Evolutionary conservation across 2,329 filamentous ascomycete genomes (phyloP).

Genomic region (Proliferodiscus dingleyae): DNA sequence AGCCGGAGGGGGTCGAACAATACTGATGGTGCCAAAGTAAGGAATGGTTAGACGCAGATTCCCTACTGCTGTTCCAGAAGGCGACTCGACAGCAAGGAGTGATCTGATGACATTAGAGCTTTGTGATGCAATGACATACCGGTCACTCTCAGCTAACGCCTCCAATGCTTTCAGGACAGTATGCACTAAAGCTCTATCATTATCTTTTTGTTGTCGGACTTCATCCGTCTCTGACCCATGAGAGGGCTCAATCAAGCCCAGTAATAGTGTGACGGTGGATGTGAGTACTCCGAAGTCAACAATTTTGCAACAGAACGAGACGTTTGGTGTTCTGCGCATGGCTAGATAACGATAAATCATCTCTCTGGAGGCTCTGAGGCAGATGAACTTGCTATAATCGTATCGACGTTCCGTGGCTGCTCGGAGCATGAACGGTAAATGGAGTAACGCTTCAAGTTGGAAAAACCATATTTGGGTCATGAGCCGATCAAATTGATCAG

Average conservation of each 20-base stretch:
- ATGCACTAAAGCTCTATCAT: slow-evolving; percentile 21
- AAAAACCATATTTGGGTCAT: slow-evolving; percentile 29
- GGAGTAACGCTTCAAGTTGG: slow-evolving; percentile 26
- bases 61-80: slow-evolving; percentile 10
- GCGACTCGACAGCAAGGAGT: slow-evolving; percentile 23
- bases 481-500: slow-evolving; percentile 19
- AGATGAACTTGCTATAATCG: slow-evolving; percentile 30
- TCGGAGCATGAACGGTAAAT: slow-evolving; percentile 31
- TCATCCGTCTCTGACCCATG: slow-evolving; percentile 11
- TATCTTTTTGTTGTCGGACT: slow-evolving; percentile 14
- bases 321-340: slow-evolving; percentile 14
- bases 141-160: slow-evolving; percentile 11
- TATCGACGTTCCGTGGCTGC: slow-evolving; percentile 28
- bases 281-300: slow-evolving; percentile 30
- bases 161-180: slow-evolving; percentile 23
- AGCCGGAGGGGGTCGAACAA: slow-evolving; percentile 17
- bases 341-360: slow-evolving; percentile 25
- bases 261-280: slow-evolving; percentile 25
- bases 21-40: slow-evolving; percentile 30
- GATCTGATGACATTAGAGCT: slow-evolving; percentile 28
- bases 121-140: slow-evolving; percentile 24
- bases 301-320: slow-evolving; percentile 27
- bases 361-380: slow-evolving; percentile 27
- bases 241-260: slow-evolving; percentile 21
- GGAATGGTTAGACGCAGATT: slow-evolving; percentile 30